phyloP scores from a whole-genome alignment of 805 yeast genomes.

The Sugiyamaella mastotermitis region DNA sequence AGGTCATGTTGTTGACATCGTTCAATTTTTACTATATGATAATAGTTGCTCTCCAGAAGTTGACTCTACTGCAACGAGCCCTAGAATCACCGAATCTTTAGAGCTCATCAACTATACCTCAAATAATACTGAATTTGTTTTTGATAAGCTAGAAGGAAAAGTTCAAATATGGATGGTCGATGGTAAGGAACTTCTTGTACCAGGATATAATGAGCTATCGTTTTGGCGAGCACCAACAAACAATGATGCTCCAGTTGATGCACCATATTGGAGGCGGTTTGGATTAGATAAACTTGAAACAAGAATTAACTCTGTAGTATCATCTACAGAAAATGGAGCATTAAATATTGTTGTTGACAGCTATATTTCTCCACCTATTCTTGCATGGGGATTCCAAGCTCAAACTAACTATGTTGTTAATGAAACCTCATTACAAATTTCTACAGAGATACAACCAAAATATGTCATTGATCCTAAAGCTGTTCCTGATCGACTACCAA shows the following conservation, averaged over 20 bases:
- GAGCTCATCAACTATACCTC: too few relatives aligned
- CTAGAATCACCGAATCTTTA: too few relatives aligned
- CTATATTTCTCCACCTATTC: conserved; percentile 23
- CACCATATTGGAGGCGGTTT: conserved; percentile 25
- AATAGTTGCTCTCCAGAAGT: too few relatives aligned
- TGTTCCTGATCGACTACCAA: conserved; percentile 27
- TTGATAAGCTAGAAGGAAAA: too few relatives aligned
- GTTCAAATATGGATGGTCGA: too few relatives aligned
- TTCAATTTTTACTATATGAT: too few relatives aligned
- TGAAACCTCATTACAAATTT: not conserved
- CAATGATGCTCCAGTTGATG: conserved; percentile 27
- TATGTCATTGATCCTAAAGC: conserved; percentile 14
- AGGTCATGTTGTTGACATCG: too few relatives aligned
- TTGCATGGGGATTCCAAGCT: conserved; percentile 26
- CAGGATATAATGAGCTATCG: too few relatives aligned
- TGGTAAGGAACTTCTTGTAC: too few relatives aligned
- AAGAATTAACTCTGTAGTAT: conserved; percentile 10
- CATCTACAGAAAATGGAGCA: not conserved
- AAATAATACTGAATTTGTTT: too few relatives aligned
- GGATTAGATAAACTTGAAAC: conserved; percentile 23
- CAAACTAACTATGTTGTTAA: conserved; percentile 12
- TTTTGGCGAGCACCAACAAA: conserved; percentile 32
- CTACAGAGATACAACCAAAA: conserved; percentile 10
- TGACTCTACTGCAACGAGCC: too few relatives aligned
- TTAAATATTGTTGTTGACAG: conserved; percentile 13